These are phyloP conservation scores for Phyllosticta citribraziliensis DNA, from an alignment of 2,329 filamentous ascomycete species.

Conservation along the genomic window DNA sequence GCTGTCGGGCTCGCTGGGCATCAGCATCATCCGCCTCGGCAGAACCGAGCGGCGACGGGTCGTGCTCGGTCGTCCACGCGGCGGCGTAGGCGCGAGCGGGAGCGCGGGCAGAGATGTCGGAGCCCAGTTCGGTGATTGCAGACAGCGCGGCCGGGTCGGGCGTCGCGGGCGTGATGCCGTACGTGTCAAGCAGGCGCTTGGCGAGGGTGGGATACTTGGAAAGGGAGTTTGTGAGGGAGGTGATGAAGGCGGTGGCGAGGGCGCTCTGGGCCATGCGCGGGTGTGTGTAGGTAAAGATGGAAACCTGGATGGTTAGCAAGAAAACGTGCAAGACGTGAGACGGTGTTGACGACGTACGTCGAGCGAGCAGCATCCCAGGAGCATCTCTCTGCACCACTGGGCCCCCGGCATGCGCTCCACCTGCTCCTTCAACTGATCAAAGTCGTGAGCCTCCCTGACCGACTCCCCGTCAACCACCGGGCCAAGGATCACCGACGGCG, in stretches of 20 bases:
- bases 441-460: slow-evolving; percentile 5
- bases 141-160: slow-evolving; percentile 34
- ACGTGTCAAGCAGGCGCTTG: slow-evolving; percentile 25
- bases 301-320: not conserved
- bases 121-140: slow-evolving; percentile 33
- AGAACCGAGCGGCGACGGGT: not conserved
- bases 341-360: slow-evolving; percentile 26
- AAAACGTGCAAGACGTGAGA: not conserved
- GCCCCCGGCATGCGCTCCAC: slow-evolving; percentile 27
- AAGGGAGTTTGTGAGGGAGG: slow-evolving; percentile 23
- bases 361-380: slow-evolving; percentile 40
- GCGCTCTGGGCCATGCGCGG: slow-evolving; percentile 8
- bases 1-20: not conserved
- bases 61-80: slow-evolving; percentile 17
- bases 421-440: slow-evolving; percentile 9
- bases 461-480: slow-evolving; percentile 20
- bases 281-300: not conserved
- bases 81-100: slow-evolving; percentile 33
- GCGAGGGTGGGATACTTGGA: slow-evolving; percentile 16
- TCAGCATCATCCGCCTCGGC: not conserved
- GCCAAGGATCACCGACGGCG: slow-evolving; percentile 23
- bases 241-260: slow-evolving; percentile 26
- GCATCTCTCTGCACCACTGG: slow-evolving; percentile 37
- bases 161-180: slow-evolving; percentile 28
- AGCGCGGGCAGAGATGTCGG: slow-evolving; percentile 39